Percentiles rank a stretch among this genome's conserved stretches.
phyloP scores from a whole-genome alignment of 1,139 yeast genomes.

The Wickerhamomyces sp. region DNA sequence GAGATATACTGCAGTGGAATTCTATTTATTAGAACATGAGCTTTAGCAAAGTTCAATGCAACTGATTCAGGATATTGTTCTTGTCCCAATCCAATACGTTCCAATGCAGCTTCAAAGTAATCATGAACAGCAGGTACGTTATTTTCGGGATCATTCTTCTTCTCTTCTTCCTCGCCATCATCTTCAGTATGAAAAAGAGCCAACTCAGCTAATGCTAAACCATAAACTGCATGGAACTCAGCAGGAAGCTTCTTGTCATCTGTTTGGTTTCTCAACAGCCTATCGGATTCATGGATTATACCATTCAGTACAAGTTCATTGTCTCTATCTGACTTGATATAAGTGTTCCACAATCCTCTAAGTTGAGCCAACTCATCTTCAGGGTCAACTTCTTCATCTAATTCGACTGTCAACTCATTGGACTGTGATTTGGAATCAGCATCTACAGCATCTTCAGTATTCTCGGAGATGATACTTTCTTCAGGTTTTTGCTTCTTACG shows the following conservation, averaged over 20 bases:
- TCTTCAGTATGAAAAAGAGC: slow-evolving; percentile 45
- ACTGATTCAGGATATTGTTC: slow-evolving; percentile 41
- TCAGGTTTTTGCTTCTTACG: slow-evolving; percentile 24
- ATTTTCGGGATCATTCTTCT: slow-evolving; percentile 29
- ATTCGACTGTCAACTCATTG: slow-evolving; percentile 58
- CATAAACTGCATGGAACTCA: slow-evolving; percentile 69
- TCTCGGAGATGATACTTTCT: slow-evolving; percentile 11
- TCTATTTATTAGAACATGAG: slow-evolving; percentile 51
- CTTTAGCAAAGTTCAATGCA: slow-evolving; percentile 46
- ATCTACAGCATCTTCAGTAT: slow-evolving; percentile 19
- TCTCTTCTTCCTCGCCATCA: slow-evolving; percentile 20
- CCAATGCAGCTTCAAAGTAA: slow-evolving; percentile 65
- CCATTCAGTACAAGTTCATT: slow-evolving; percentile 72
- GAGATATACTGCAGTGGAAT: slow-evolving; percentile 56
- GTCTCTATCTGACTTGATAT: slow-evolving; percentile 47
- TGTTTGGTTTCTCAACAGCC: slow-evolving; percentile 51
- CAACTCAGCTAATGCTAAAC: slow-evolving; percentile 64
- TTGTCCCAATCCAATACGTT: slow-evolving; percentile 61
- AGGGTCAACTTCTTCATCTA: slow-evolving; percentile 65
- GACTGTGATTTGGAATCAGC: slow-evolving; percentile 19
- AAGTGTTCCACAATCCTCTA: slow-evolving; percentile 64
- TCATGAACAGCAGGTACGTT: slow-evolving; percentile 33
- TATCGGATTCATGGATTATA: slow-evolving; percentile 85
- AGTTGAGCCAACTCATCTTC: slow-evolving; percentile 77
- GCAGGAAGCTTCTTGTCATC: slow-evolving; percentile 41